Conservation (phyloP, 2,329 filamentous ascomycete genomes). For the Aureobasidium subglaciale region DNA sequence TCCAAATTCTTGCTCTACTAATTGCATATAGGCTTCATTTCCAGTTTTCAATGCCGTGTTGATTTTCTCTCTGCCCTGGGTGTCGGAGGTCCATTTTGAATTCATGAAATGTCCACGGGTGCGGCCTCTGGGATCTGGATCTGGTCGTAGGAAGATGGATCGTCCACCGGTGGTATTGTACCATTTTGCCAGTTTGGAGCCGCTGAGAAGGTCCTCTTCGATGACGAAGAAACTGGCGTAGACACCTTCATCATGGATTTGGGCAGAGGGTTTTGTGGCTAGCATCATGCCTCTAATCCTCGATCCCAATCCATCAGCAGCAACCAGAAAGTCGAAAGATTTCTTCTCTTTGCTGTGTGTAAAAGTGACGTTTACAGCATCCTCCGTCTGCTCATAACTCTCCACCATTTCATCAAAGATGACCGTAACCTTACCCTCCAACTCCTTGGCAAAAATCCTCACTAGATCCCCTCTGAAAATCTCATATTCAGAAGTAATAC, state of each 20-base stretch:
- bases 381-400: slow-evolving; percentile 23
- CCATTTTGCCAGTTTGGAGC: slow-evolving; percentile 31
- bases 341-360: slow-evolving; percentile 30
- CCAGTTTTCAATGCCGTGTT: slow-evolving; percentile 35
- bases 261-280: slow-evolving; percentile 32
- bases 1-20: slow-evolving; percentile 21
- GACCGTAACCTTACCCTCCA: slow-evolving; percentile 34
- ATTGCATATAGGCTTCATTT: slow-evolving; percentile 29
- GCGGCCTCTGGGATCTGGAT: slow-evolving; percentile 28
- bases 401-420: slow-evolving; percentile 34
- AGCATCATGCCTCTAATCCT: slow-evolving; percentile 41
- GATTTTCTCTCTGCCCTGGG: slow-evolving; percentile 29
- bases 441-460: slow-evolving; percentile 29
- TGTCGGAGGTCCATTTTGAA: slow-evolving; percentile 27
- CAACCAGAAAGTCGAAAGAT: slow-evolving; percentile 44
- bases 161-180: slow-evolving; percentile 36
- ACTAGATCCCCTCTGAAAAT: slow-evolving; percentile 32
- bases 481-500: slow-evolving; percentile 32
- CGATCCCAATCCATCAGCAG: slow-evolving; percentile 43
- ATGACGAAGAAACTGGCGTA: slow-evolving; percentile 41
- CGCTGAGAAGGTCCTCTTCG: slow-evolving; percentile 32
- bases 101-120: slow-evolving; percentile 28
- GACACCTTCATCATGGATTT: slow-evolving; percentile 31
- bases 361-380: slow-evolving; percentile 37
- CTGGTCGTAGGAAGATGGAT: slow-evolving; percentile 30